Base-by-base conservation (phyloP, 176 grass and related monocot genomes). In the Typha latifolia region DNA sequence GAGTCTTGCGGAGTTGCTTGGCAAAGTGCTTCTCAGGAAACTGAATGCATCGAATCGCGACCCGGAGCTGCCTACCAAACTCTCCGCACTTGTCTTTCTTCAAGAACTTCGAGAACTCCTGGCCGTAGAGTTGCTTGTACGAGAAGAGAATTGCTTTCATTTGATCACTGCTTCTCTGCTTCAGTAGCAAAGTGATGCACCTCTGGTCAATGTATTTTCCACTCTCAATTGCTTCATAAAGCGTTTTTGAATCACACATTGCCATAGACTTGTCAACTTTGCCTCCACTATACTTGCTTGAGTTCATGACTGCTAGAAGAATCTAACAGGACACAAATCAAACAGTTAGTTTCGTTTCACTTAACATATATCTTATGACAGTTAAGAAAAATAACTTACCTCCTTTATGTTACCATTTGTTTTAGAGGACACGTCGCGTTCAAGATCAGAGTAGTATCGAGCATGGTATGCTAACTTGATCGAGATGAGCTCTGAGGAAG, bases 181-280 rank as follows among this genome's bases (percentile, higher is more conserved):
- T 32, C 19, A 75, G 43, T 49, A 79, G n/a, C 62, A 66, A 49
- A 47, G 66, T 6, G 51, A 84, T 34, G 67, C 77, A 18, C 55
- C 71, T 79, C 53, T 71, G 59, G 49, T 84, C 82, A 0, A 84
- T 69, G n/a, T 51, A 10, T 61, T 69, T 68, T 13, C 76, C 76
- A 15, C 70, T 84, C 55, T 70, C 82, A 11, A 84, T 75, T 10
- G 82, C 76, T 31, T 84, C 82, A 43, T 71, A 79, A 61, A 84
- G 66, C 13, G 49, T 66, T 68, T 84, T 84, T 48, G 76, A 76
- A 51, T 84, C 66, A 62, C 82, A 84, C 51, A 84, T 84, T 32
- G 76, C 71, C 82, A 79, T 52, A 61, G 49, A 79, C 48, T 66
- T 37, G 52, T 79, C 77, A 5, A 66, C 66, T 51, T 56, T 74